Evolutionary conservation across 164 flowering plant species (phyloP).

Genomic region (Chloranthus sessilifolius): DNA sequence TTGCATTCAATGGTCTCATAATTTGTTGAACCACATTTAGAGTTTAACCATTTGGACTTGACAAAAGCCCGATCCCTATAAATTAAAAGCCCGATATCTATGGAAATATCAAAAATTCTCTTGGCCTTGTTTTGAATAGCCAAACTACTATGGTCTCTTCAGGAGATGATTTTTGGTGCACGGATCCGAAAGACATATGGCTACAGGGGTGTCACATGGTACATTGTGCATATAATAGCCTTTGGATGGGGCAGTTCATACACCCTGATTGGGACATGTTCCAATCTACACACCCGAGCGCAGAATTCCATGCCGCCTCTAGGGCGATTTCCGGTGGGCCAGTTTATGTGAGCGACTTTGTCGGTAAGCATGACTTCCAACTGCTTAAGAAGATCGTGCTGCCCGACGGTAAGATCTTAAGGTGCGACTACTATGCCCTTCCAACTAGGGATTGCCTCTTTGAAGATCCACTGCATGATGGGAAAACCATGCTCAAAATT

Average conservation of each 20-base stretch:
- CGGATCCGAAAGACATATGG: slow-evolving; percentile 78
- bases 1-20: no score
- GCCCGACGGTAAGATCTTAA: slow-evolving; percentile 72
- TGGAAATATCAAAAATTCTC: no score
- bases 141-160: no score
- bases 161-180: slow-evolving; percentile 94
- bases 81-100: no score
- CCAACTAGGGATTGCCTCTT: slow-evolving; percentile 78
- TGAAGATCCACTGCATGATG: slow-evolving; percentile 71
- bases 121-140: no score
- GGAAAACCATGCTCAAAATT: slow-evolving; percentile 83
- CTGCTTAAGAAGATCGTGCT: slow-evolving; percentile 59
- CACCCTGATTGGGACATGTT: slow-evolving; percentile 97
- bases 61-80: no score
- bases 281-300: slow-evolving; percentile 83
- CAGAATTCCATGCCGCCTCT: slow-evolving; percentile 84
- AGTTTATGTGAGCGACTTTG: slow-evolving; percentile 66
- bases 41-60: no score
- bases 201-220: slow-evolving; percentile 93
- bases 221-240: slow-evolving; percentile 85
- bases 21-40: no score
- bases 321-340: slow-evolving; percentile 91
- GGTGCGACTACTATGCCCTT: slow-evolving; percentile 65
- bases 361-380: slow-evolving; percentile 64
- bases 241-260: slow-evolving; percentile 90